phyloP scores from a whole-genome alignment of 1,284 basidiomycete genomes.

The Tilletia walkeri region DNA sequence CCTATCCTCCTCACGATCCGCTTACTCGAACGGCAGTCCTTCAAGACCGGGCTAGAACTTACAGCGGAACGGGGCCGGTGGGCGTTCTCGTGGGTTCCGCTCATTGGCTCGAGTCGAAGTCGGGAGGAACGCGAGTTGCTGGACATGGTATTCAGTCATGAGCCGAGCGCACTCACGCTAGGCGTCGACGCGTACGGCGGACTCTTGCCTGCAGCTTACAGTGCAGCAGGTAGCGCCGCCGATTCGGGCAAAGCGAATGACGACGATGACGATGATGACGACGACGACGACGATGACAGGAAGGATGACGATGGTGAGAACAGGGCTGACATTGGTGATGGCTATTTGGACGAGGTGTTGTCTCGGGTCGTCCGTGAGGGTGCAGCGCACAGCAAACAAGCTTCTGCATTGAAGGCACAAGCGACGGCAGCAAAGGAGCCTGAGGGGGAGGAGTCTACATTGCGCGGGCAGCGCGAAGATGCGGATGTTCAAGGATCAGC shows the following conservation, averaged over 20 bases:
- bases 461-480: not conserved
- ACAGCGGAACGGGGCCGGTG: constrained; percentile 37
- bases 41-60: constrained; percentile 35
- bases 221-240: not conserved
- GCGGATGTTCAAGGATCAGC: not conserved
- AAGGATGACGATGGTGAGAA: constrained; percentile 22
- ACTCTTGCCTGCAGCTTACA: not conserved
- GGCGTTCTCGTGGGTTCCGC: constrained; percentile 26
- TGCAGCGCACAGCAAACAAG: not conserved
- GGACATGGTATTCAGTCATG: constrained; percentile 1
- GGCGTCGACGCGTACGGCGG: not conserved
- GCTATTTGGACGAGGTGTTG: constrained; percentile 32
- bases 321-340: constrained; percentile 12
- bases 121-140: constrained; percentile 14
- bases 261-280: constrained; percentile 17
- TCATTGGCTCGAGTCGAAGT: constrained; percentile 21
- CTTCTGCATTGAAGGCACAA: not conserved
- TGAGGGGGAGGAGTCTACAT: not conserved
- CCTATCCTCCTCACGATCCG: constrained; percentile 79
- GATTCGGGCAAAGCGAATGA: not conserved
- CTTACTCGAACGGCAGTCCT: constrained; percentile 72
- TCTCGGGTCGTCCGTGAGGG: constrained; percentile 28
- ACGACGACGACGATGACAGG: constrained; percentile 21
- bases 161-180: not conserved
- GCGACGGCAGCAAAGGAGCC: not conserved